Evolutionary conservation across 2,329 filamentous ascomycete species (phyloP), one percentile per base, ranked within the genome.

Genomic region (Chaetomium strumarium): DNA sequence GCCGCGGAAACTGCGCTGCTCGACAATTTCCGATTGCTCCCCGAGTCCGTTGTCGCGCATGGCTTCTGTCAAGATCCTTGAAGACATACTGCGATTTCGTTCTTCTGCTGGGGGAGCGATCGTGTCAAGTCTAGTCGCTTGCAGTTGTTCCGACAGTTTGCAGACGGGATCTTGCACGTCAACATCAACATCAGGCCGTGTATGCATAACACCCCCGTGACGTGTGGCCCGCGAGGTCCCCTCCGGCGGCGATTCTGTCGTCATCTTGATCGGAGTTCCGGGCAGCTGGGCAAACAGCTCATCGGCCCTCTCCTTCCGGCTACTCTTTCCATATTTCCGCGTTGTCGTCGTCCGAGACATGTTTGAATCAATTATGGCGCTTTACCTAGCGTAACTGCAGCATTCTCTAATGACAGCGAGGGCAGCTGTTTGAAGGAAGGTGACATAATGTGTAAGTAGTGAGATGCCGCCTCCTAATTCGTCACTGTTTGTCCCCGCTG

Each of bases 241-340:
- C 14, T 37, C 13, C 14, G 14, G 13, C 13, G 14, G 13, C 14
- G 34, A 14, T n/a, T 13, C 34, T 3, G 6, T 14, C 12, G 3
- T 37, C 3, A 14, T 4, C 44, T 74, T 72, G 46, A 73, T 55
- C 3, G 78, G 78, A 41, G 74, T 79, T 52, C 73, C 72, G 0
- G 77, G 76, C 9, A 81, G 64, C 58, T 79, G 75, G 17, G 73
- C 73, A 57, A 80, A 79, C 41, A 78, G 65, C 19, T 75, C 70
- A 39, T 77, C 71, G 16, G 72, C 68, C 54, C 70, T 76, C 24
- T 74, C 68, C 41, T 73, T 73, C 53, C 70, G 77, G 30, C 70
- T 68, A 41, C 69, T 68, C 55, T 75, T 79, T 53, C 78, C 79
- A 66, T 81, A 81, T 52, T 72, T 76, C 2, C 75, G 73, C 10